Percentiles rank a stretch among this genome's conserved stretches.
These are phyloP conservation scores for Myxozyma nipponensis DNA, from an alignment of 805 yeast genomes.

Conservation along the genomic window DNA sequence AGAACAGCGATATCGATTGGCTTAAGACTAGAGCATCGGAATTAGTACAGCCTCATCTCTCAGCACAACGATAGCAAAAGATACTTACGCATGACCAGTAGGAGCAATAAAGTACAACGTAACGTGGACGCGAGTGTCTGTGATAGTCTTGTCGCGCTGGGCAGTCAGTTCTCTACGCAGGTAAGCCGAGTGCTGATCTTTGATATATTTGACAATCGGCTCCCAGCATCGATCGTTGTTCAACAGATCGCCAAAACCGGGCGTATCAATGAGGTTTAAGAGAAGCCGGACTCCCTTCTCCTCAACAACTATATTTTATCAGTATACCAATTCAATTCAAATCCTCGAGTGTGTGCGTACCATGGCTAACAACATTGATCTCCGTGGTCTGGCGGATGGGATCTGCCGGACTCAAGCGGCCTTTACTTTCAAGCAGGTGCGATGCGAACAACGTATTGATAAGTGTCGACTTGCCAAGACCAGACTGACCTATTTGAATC, in stretches of 20 bases:
- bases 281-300: conserved; percentile 87
- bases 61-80: neutral
- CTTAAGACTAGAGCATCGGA: conserved; percentile 52
- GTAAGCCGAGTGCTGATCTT: conserved; percentile 77
- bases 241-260: conserved; percentile 96
- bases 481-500: conserved; percentile 51
- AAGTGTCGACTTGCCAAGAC: conserved; percentile 90
- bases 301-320: conserved; percentile 46
- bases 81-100: conserved; percentile 49
- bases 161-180: conserved; percentile 87
- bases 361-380: conserved; percentile 33
- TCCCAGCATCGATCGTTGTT: conserved; percentile 71
- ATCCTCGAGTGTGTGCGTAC: conserved; percentile 9
- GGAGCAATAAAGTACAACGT: conserved; percentile 89
- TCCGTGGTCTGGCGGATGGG: conserved; percentile 69
- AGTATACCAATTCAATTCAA: neutral
- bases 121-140: conserved; percentile 91
- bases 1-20: conserved; percentile 78
- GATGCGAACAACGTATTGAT: conserved; percentile 87
- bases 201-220: conserved; percentile 88
- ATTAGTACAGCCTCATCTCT: neutral
- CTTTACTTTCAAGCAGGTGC: conserved; percentile 67
- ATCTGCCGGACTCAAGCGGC: conserved; percentile 62
- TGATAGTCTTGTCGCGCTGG: conserved; percentile 65
- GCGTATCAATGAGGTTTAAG: conserved; percentile 89